Evolutionary conservation across 192 early-diverging fungal genomes (phyloP), one percentile per base, ranked within the genome.

Genomic region (Umbelopsis vinacea): DNA sequence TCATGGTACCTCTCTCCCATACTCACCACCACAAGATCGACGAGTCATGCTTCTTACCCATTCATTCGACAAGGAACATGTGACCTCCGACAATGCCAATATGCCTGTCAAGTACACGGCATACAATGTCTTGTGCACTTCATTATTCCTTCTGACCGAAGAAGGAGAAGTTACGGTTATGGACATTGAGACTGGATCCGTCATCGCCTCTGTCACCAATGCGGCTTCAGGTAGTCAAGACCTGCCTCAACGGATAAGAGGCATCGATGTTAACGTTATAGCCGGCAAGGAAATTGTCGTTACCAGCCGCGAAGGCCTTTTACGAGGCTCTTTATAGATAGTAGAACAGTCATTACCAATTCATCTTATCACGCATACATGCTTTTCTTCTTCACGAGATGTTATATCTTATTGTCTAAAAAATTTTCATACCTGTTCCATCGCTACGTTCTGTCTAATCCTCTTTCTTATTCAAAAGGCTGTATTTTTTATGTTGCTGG

Each of bases 261-360:
- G 77, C 22, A 75, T 79, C 26, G 77, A 79, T 52, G 70, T 79
- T 15, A 74, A 74, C n/a, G 77, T 79, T 26, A 72, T 79, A 48
- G 73, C 69, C 6, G 77, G 77, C 21, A 45, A 48, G 15, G 72
- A 79, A 63, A 67, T 79, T 15, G 77, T 79, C 22, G 73, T 79
- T 35, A 79, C 77, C 15, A 71, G 69, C 37, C 60, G 68, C 47
- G 73, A 79, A 60, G 77, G 77, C 0, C 26, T 79, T 37, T 53
- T 79, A 33, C 46, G 84, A 78, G 63, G 76, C 69, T 50, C 57
- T 12, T 17, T 73, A 6, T 63, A 63, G 57, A 29, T 29, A 63
- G 29, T 2, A 23, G 26, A 43, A 43, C 17, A 63, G 57, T 37
- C 12, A 63, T 37, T 37, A 37, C 37, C 17, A 29, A 5, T 63